Base-by-base conservation (phyloP, 352 stramenopile species). In the Phytophthora hybrid region DNA sequence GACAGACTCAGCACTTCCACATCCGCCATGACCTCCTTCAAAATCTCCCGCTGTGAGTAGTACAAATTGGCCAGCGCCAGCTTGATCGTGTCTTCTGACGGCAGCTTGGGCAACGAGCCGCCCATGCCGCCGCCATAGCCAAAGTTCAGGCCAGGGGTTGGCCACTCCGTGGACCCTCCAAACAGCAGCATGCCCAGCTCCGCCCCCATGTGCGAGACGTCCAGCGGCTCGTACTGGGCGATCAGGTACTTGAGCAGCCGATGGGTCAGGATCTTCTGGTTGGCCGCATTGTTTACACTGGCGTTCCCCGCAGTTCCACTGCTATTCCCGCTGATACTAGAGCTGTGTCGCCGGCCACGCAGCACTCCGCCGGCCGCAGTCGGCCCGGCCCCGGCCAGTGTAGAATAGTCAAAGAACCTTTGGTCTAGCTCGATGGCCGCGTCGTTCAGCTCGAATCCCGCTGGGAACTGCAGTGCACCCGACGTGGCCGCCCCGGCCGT, bases 1-100 rank as follows among this genome's bases (percentile, higher is more conserved):
- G 87, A 94, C 21, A 94, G 71, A 58, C 83, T 92, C 9, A 94
- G 66, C 49, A 93, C 77, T 53, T 94, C 87, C 31, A 94, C 85
- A 31, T 92, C 85, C 1, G 84, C 82, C 65, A 94, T 81, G 7
- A 94, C 85, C 46, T 94, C 87, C 58, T 94, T 94, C 29, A 94
- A 71, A 62, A 93, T 92, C 70, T 94, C 87, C 10, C 87, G 80
- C 56, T 94, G 87, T 9, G 87, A 94, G 69, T 93, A 94, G 66
- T 94, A 94, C 26, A 94, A 58, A 47, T 91, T 92, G 1, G 87
- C 83, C 10, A 94, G 65, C 57, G 87, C 87, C 32, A 88, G 65
- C 76, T 94, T 94, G 53, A 94, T 79, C 6, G 82, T 82, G 19
- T 93, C 87, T 62, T 94, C 87, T 0, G 81, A 84, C 7, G 87